Evolutionary conservation across 305 asterid genomes (phyloP), one percentile per base, ranked within the genome.

Genomic region (Solanum hybrid): DNA sequence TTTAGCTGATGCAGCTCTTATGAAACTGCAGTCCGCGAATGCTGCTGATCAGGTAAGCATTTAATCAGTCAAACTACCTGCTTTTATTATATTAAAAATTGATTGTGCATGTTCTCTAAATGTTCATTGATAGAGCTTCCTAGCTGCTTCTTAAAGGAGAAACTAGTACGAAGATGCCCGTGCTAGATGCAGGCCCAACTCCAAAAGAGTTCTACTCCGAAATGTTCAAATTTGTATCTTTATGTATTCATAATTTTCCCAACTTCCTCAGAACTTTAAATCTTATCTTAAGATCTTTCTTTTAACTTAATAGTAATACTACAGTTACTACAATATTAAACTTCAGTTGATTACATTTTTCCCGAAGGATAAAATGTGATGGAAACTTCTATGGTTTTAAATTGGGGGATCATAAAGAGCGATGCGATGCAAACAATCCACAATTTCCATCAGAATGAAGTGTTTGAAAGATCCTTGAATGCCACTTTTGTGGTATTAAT

Each of bases 21-120:
- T 91, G 94, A 96, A 93, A 92, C 93, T 97, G 89, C 94, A 90
- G 89, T 90, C 93, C 87, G 89, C 89, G 51, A 92, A 89, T 87
- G 90, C 86, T 88, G 92, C 93, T 75, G 95, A 97, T 91, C 97
- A 94, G 99, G 99, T 96, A 88, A 86, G 93, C 88, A 82, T 28
- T 88, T 87, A 18, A 71, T 79, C 46, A 11, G 31, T 84, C 31
- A 31, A 20, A 51, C 10, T 84, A 84, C 88, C 12, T 57, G 7
- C 88, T 84, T 84, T 28, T 28, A 26, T 18, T 57, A 3, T 57
- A 57, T 57, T 57, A 57, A 57, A 57, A 18, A 18, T 57, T 18
- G n/a, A 8, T 57, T 18, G 69, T 18, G 24, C 69, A 2, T 57
- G n/a, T 57, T 2, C 69, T 57, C 69, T 46, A 28, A 28, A 28